Evolutionary conservation across 805 yeast genomes (phyloP).

Genomic region (Metschnikowia matae): DNA sequence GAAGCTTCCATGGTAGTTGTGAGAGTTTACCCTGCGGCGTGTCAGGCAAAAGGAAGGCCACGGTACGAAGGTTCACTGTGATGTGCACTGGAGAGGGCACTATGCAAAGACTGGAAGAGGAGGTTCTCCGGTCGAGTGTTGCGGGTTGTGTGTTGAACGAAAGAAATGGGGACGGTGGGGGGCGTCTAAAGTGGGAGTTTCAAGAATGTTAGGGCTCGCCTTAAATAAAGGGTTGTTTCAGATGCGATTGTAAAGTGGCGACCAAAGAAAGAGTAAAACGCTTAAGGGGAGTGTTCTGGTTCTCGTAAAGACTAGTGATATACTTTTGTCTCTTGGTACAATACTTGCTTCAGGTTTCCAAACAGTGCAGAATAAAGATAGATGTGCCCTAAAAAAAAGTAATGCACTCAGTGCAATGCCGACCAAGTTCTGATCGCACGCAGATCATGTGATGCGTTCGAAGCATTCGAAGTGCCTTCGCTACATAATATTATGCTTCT

Average conservation of each 20-base stretch:
- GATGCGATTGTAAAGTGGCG: background rate
- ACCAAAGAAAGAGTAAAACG: background rate
- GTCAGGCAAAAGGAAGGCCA: background rate
- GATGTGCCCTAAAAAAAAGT: background rate
- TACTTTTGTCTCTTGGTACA: background rate
- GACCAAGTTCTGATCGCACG: constrained; percentile 2
- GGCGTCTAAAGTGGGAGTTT: background rate
- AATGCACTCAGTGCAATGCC: constrained; percentile 3
- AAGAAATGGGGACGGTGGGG: background rate
- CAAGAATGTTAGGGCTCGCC: background rate
- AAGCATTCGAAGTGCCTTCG: background rate
- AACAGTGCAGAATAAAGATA: background rate
- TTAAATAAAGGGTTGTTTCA: background rate
- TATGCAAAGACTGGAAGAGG: background rate
- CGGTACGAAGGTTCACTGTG: background rate
- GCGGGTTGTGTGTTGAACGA: background rate
- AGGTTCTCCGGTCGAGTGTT: background rate
- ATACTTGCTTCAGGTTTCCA: background rate
- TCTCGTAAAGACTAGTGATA: background rate
- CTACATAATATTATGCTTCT: background rate
- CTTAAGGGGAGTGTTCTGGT: background rate
- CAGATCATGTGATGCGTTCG: constrained; percentile 5
- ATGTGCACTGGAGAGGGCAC: background rate
- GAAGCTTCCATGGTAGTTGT: constrained; percentile 10
- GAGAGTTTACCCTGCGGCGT: background rate